phyloP scores from a whole-genome alignment of 345 rosid species.

The Triadica sebifera region DNA sequence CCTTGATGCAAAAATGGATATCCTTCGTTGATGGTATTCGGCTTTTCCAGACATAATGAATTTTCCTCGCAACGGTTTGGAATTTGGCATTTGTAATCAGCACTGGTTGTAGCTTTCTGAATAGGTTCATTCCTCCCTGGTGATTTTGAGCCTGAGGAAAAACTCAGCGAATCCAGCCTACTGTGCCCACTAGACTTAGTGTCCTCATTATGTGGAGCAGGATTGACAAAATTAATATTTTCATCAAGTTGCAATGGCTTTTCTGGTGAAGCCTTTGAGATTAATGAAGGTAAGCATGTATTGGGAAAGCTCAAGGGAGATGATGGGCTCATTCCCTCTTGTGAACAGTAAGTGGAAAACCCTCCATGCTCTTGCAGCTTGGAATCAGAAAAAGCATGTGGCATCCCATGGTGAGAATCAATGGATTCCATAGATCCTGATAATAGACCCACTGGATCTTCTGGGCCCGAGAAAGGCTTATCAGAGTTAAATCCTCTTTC shows the following conservation, averaged over 20 bases:
- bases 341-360: constrained; percentile 44
- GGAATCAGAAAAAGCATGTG: constrained; percentile 65
- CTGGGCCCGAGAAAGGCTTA: constrained; percentile 28
- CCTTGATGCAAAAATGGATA: constrained; percentile 28
- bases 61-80: constrained; percentile 20
- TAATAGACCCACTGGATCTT: constrained; percentile 33
- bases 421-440: constrained; percentile 45
- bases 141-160: constrained; percentile 26
- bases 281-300: constrained; percentile 28
- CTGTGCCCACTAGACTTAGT: constrained; percentile 26
- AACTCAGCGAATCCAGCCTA: constrained; percentile 20
- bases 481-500: constrained; percentile 39
- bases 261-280: constrained; percentile 33
- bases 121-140: constrained; percentile 21
- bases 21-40: constrained; percentile 17
- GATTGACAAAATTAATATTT: constrained; percentile 30
- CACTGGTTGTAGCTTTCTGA: constrained; percentile 24
- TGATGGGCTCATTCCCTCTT: constrained; percentile 50
- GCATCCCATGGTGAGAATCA: constrained; percentile 42
- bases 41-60: constrained; percentile 6
- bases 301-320: constrained; percentile 47
- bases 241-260: constrained; percentile 35
- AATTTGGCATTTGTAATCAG: constrained; percentile 17
- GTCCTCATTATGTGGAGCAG: constrained; percentile 33
- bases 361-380: constrained; percentile 52